Base-by-base conservation (phyloP, 1,284 basidiomycete species). In the Microbotryum scabiosae region DNA sequence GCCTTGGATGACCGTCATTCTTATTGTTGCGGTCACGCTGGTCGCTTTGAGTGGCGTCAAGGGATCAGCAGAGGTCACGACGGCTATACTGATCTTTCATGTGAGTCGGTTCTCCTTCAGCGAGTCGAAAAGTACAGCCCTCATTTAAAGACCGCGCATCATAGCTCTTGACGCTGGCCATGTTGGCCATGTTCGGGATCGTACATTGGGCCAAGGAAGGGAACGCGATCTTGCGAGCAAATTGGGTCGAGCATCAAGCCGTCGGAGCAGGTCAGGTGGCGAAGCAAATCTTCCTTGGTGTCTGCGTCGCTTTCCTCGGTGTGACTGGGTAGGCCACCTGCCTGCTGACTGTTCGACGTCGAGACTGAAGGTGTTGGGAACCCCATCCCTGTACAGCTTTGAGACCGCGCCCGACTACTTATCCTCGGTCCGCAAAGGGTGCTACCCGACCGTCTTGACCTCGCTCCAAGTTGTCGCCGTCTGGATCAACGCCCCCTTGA, bases 231-330 rank as follows among this genome's bases (percentile, higher is more conserved):
- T 74, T 86, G 9, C 73, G 67, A 46, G 73, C 74, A 16, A 87
- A 87, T 66, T 87, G 85, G 85, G 64, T 18, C 66, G 51, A 69
- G 60, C 71, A 65, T 18, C 70, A 72, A 23, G 59, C 71, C 20
- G 69, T 67, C 26, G 75, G 75, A 12, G 64, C 70, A 0, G 59
- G 68, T 1, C 71, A 69, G 3, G 73, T 82, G 16, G 71, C 75
- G 4, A 77, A 72, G 18, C 78, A 84, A 52, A 73, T 83, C 6
- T 87, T 83, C 70, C 76, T 82, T 61, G 85, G 85, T 0, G 76
- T 84, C 28, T 86, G 85, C 65, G 74, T 87, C 7, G 81, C 82
- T 0, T 83, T 86, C 76, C 76, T 87, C 2, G 84, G 84, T 0
- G 77, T 86, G 36, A 86, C 85, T 3, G 85, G 85, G 49, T 10